phyloP scores from a whole-genome alignment of 176 grass and related monocot genomes.

The Neostapfia colusana region DNA sequence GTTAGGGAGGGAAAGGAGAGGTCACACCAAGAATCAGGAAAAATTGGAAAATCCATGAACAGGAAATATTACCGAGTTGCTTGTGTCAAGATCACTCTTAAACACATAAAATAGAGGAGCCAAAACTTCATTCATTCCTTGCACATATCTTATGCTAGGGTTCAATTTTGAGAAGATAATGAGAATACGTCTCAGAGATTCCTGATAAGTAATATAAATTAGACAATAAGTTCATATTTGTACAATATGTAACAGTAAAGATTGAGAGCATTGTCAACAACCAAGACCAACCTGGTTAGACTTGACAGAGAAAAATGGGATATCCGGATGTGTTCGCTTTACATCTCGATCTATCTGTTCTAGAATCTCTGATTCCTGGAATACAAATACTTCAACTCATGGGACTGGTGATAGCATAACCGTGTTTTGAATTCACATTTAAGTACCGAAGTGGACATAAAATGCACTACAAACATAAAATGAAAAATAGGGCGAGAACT shows the following conservation, averaged over 20 bases:
- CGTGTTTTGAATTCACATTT: conserved; percentile 12
- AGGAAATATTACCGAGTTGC: conserved; percentile 57
- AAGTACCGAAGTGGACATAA: background rate
- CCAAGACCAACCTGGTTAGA: conserved; percentile 53
- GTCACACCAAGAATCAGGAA: background rate
- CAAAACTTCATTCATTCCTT: conserved; percentile 99
- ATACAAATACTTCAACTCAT: conserved; percentile 7
- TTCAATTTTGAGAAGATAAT: conserved; percentile 94
- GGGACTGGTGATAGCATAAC: conserved; percentile 20
- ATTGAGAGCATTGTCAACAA: conserved; percentile 19
- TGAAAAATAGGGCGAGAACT: background rate
- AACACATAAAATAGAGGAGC: conserved; percentile 86
- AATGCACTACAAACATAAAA: background rate
- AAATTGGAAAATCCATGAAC: background rate
- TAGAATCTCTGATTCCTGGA: conserved; percentile 78
- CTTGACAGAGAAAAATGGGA: conserved; percentile 67
- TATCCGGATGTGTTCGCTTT: conserved; percentile 85
- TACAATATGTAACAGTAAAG: conserved; percentile 9
- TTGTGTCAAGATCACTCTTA: conserved; percentile 54
- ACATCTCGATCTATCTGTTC: conserved; percentile 97
- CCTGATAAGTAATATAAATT: conserved; percentile 52
- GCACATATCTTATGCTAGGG: conserved; percentile 83
- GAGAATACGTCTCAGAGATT: conserved; percentile 82
- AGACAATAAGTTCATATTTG: conserved; percentile 26
- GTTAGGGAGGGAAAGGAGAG: background rate